Conservation (phyloP, 306 rosid genomes). For the Pterocarpus santalinus region DNA sequence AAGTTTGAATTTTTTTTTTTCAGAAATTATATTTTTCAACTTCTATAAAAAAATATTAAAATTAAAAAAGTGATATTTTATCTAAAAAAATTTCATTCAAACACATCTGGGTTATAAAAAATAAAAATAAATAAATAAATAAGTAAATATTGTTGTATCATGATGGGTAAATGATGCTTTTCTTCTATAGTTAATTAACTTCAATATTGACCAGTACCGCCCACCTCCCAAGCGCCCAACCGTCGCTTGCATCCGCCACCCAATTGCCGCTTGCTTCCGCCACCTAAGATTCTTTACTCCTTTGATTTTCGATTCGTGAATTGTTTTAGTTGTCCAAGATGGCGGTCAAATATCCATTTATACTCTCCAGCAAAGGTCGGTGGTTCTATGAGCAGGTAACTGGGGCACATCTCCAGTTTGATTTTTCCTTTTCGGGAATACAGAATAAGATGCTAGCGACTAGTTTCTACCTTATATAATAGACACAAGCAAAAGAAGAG, state of each 20-base stretch:
- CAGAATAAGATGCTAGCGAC: not conserved
- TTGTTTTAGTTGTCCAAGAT: constrained; percentile 33
- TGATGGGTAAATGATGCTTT: constrained; percentile 5
- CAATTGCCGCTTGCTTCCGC: too few species aligned
- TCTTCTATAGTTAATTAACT: not conserved
- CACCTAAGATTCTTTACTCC: not conserved
- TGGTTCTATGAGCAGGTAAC: not conserved
- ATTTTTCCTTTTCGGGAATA: not conserved
- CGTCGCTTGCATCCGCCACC: too few species aligned
- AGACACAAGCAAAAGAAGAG: not conserved
- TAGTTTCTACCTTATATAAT: not conserved
- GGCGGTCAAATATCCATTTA: constrained; percentile 4
- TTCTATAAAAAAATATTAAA: too few species aligned
- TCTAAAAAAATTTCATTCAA: too few species aligned
- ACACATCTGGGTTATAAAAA: too few species aligned
- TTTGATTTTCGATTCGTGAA: not conserved
- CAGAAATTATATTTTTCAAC: too few species aligned
- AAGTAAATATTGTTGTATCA: not conserved
- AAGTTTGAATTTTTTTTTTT: too few species aligned
- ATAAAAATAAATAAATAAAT: too few species aligned
- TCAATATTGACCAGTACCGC: not conserved
- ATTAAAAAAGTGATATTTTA: too few species aligned
- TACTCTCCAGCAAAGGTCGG: constrained; percentile 20
- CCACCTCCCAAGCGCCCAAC: too few species aligned
- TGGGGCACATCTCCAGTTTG: not conserved